Conservation (phyloP, 257 asterid species). For the Oldenlandia corymbosa region DNA sequence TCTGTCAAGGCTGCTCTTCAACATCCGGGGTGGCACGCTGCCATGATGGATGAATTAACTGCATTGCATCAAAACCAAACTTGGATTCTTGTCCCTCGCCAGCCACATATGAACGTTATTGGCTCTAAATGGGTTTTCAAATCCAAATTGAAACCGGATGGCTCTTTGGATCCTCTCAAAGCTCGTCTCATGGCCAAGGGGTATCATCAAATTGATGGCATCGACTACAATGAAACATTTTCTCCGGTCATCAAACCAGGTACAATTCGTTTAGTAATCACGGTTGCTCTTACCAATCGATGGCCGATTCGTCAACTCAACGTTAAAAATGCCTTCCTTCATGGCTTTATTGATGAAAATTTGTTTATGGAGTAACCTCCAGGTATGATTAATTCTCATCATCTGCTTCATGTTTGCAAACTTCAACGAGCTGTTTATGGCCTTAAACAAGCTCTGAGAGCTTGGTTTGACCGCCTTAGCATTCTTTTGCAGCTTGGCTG, state of each 20-base stretch:
- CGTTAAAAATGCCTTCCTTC: too few relatives aligned
- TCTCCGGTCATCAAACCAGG: background rate
- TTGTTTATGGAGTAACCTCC: too few relatives aligned
- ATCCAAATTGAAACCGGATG: background rate
- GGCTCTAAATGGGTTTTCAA: too few relatives aligned
- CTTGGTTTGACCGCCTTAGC: too few relatives aligned
- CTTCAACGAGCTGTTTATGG: too few relatives aligned
- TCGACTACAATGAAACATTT: slow-evolving; percentile 10
- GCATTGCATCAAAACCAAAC: background rate
- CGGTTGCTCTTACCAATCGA: too few relatives aligned
- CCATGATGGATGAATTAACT: background rate
- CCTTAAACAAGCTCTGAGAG: too few relatives aligned
- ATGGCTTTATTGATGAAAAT: too few relatives aligned
- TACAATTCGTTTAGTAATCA: background rate
- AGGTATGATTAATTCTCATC: too few relatives aligned
- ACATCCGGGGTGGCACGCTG: background rate
- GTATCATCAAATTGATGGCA: slow-evolving; percentile 7
- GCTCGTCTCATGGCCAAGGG: background rate
- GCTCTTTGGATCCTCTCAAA: background rate
- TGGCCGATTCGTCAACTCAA: too few relatives aligned
- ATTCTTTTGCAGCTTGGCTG: background rate
- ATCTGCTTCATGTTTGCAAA: too few relatives aligned
- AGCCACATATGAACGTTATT: background rate
- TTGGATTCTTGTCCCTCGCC: background rate
- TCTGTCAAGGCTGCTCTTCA: background rate